These are phyloP conservation scores for Hamiltosporidium magnivora DNA, from an alignment of 371 early-diverging fungal genomes.

Conservation along the genomic window DNA sequence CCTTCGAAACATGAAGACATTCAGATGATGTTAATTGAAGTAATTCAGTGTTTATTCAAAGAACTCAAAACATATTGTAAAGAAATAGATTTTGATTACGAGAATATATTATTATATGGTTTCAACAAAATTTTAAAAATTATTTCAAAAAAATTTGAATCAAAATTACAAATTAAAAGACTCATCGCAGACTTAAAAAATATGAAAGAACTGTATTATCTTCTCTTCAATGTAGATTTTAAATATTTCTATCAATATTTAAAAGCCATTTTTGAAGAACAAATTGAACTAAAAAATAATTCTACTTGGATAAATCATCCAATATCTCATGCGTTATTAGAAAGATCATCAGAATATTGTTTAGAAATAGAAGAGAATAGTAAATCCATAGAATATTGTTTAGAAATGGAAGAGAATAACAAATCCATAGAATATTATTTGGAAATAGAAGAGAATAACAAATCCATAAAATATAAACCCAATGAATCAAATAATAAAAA, in stretches of 20 bases:
- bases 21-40: conserved; percentile 23
- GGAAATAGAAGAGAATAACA: not conserved
- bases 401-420: not conserved
- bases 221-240: conserved; percentile 23
- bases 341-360: conserved; percentile 12
- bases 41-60: conserved; percentile 17
- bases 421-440: conserved; percentile 7
- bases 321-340: conserved; percentile 11
- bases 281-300: conserved; percentile 16
- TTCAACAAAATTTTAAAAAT: not conserved
- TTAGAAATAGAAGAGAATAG: conserved; percentile 3
- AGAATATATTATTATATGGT: not conserved
- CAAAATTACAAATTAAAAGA: not conserved
- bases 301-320: conserved; percentile 25
- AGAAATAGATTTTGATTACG: not conserved
- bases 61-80: not conserved
- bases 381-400: not conserved
- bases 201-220: conserved; percentile 17
- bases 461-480: not conserved
- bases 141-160: not conserved
- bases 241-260: conserved; percentile 15
- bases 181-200: conserved; percentile 9
- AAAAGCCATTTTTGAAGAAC: conserved; percentile 16
- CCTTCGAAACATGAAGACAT: conserved; percentile 10
- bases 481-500: not conserved